Conservation (phyloP, 106 monocot species). For the Dendrobium officinale region DNA sequence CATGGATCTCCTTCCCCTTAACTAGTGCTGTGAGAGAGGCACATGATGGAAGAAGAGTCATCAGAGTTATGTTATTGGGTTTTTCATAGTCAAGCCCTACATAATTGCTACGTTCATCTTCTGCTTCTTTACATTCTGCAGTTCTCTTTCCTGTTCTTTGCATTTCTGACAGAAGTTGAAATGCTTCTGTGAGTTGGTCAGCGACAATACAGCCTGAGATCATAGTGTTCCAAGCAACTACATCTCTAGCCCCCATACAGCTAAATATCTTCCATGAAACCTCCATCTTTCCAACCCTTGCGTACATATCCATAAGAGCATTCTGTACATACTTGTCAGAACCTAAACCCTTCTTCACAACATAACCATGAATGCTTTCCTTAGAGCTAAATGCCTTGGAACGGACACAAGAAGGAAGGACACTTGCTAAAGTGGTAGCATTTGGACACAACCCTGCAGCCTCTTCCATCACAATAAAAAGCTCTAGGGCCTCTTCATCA, state of each 20-base stretch:
- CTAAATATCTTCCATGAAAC: slow-evolving; percentile 51
- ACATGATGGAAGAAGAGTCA: slow-evolving; percentile 77
- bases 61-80: slow-evolving; percentile 72
- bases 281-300: slow-evolving; percentile 54
- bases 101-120: neutral
- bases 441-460: slow-evolving; percentile 53
- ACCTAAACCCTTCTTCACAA: slow-evolving; percentile 61
- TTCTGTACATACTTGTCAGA: slow-evolving; percentile 75
- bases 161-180: slow-evolving; percentile 49
- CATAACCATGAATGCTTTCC: slow-evolving; percentile 74
- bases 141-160: slow-evolving; percentile 20
- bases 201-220: slow-evolving; percentile 49
- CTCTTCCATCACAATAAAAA: slow-evolving; percentile 67
- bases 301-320: slow-evolving; percentile 92
- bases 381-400: slow-evolving; percentile 55
- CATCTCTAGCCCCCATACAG: slow-evolving; percentile 47
- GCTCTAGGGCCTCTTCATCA: slow-evolving; percentile 50
- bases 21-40: slow-evolving; percentile 52
- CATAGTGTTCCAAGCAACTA: slow-evolving; percentile 92
- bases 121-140: slow-evolving; percentile 1
- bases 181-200: slow-evolving; percentile 39
- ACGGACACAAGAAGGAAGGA: slow-evolving; percentile 68
- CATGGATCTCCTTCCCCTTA: slow-evolving; percentile 88
- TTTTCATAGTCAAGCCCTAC: neutral
- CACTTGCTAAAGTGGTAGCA: slow-evolving; percentile 73